Evolutionary conservation across 495 filamentous ascomycete species (phyloP).

Genomic region (Wilcoxina mikolae): DNA sequence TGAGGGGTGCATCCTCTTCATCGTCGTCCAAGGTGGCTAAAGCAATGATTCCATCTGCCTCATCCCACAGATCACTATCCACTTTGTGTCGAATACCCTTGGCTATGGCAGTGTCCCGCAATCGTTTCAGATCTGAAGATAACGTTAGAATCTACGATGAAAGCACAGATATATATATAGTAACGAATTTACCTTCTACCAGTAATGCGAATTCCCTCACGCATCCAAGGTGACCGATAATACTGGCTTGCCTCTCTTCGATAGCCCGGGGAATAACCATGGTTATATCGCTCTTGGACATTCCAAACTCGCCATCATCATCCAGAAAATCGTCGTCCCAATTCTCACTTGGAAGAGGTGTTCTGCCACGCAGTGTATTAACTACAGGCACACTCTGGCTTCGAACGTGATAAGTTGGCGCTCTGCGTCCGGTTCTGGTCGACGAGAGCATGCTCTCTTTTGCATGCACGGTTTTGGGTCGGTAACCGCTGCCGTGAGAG

Average conservation of each 20-base stretch:
- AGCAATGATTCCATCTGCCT: constrained; percentile 77
- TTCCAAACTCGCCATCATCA: constrained; percentile 32
- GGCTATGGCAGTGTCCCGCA: constrained; percentile 47
- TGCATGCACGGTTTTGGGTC: constrained; percentile 80
- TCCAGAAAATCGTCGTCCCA: constrained; percentile 68
- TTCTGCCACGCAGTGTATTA: constrained; percentile 32
- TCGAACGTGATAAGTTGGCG: constrained; percentile 45
- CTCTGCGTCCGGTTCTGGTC: constrained; percentile 4
- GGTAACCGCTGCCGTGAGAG: constrained; percentile 38
- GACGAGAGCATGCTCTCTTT: constrained; percentile 44
- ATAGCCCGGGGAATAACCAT: constrained; percentile 74
- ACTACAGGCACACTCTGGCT: constrained; percentile 87
- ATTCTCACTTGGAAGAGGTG: constrained; percentile 47
- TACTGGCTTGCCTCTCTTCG: constrained; percentile 66
- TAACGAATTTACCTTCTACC: constrained; percentile 39
- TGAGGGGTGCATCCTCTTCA: constrained; percentile 26
- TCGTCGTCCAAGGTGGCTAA: constrained; percentile 75
- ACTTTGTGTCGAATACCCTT: constrained; percentile 50
- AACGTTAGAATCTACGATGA: background rate
- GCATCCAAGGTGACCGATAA: constrained; percentile 73
- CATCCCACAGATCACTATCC: constrained; percentile 56
- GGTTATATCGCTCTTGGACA: constrained; percentile 27
- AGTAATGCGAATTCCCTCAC: constrained; percentile 71
- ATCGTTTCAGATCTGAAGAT: constrained; percentile 47
- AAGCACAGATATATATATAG: background rate